Evolutionary conservation across 371 early-diverging fungal species (phyloP).

Genomic region (Rhizomucor miehei): DNA sequence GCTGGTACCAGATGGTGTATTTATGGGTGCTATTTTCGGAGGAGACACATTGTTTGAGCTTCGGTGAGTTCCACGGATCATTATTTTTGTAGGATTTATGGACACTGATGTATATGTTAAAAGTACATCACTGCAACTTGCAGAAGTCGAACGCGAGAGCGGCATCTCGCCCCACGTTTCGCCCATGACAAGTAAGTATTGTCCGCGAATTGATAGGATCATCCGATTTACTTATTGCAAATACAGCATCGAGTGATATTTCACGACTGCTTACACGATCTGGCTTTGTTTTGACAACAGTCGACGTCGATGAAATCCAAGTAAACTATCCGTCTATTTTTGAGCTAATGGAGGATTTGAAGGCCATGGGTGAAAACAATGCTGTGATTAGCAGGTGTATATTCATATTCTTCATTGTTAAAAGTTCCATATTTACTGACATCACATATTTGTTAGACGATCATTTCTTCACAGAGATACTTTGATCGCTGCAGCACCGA

Average conservation of each 20-base stretch:
- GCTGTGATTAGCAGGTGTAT: conserved; percentile 74
- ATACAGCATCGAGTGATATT: conserved; percentile 77
- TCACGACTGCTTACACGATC: conserved; percentile 79
- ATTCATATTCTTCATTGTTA: neutral
- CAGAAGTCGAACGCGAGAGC: conserved; percentile 87
- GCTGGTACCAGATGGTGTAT: conserved; percentile 89
- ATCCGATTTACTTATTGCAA: neutral
- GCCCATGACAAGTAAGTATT: conserved; percentile 76
- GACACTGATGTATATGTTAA: neutral
- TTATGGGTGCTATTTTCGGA: conserved; percentile 91
- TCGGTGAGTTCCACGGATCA: conserved; percentile 21
- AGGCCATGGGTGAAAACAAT: conserved; percentile 94
- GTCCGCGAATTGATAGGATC: neutral
- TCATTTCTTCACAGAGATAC: conserved; percentile 76
- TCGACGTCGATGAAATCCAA: conserved; percentile 91
- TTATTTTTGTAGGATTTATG: neutral
- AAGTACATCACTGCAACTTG: conserved; percentile 87
- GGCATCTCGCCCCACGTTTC: conserved; percentile 92
- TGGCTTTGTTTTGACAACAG: conserved; percentile 86
- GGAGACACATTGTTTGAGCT: conserved; percentile 95
- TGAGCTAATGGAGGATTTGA: conserved; percentile 88
- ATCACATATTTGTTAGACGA: conserved; percentile 37
- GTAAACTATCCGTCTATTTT: conserved; percentile 91
- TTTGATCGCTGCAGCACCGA: conserved; percentile 79
- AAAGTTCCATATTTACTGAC: conserved; percentile 2